Evolutionary conservation across 164 flowering plant species (phyloP).

Genomic region (Berberis thunbergii): DNA sequence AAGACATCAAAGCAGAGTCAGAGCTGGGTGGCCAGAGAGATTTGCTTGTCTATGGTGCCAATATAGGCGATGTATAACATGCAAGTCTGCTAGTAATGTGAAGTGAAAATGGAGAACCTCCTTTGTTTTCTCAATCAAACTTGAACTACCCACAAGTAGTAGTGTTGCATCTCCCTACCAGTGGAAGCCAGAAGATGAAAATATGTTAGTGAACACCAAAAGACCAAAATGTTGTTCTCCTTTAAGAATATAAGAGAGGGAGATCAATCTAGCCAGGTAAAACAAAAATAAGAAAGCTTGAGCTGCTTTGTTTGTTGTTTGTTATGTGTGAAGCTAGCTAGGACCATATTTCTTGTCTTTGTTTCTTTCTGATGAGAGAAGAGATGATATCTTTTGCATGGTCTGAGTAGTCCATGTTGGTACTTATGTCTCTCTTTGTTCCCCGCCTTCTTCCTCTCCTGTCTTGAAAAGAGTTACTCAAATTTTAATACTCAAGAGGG

Average conservation of each 20-base stretch:
- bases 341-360: too few relatives aligned
- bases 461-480: not conserved
- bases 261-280: too few relatives aligned
- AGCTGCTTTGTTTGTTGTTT: not conserved
- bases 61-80: too few relatives aligned
- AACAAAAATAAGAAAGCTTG: constrained; percentile 1
- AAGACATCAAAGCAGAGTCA: not conserved
- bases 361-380: too few relatives aligned
- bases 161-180: too few relatives aligned
- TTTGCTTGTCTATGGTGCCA: not conserved
- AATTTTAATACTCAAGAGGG: not conserved
- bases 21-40: not conserved
- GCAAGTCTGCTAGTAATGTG: not conserved
- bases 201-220: too few relatives aligned
- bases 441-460: constrained; percentile 1
- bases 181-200: too few relatives aligned
- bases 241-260: too few relatives aligned
- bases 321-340: not conserved
- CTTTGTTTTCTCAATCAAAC: not conserved
- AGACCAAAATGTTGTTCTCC: too few relatives aligned
- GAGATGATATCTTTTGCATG: not conserved
- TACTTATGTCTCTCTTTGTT: not conserved
- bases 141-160: too few relatives aligned
- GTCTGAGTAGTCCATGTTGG: not conserved
- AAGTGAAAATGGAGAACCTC: not conserved